Evolutionary conservation across 1,284 basidiomycete species (phyloP).

Genomic region (Coniferiporia sulphurascens): DNA sequence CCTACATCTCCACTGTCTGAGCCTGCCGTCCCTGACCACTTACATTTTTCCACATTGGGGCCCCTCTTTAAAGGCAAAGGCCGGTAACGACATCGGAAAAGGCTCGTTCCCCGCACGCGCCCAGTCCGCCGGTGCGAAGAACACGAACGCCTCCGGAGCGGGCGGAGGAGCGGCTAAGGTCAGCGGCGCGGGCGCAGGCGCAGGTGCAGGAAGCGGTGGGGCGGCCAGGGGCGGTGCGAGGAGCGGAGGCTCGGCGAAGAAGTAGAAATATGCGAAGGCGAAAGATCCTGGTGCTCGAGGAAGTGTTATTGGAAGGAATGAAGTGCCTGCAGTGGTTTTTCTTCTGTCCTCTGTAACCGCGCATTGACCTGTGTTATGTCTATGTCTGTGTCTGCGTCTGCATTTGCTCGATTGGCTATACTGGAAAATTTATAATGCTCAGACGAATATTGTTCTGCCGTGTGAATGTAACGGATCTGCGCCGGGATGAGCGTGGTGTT

Average conservation of each 20-base stretch:
- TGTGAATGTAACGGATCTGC: no score
- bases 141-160: constrained; percentile 20
- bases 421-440: no score
- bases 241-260: neutral
- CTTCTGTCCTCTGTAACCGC: no score
- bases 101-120: constrained; percentile 28
- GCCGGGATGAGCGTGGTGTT: no score
- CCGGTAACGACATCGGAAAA: constrained; percentile 29
- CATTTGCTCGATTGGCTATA: no score
- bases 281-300: no score
- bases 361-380: no score
- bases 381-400: no score
- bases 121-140: constrained; percentile 26
- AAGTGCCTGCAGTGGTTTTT: no score
- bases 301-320: no score
- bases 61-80: constrained; percentile 26
- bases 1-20: neutral
- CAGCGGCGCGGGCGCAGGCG: neutral
- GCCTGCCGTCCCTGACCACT: neutral
- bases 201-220: neutral
- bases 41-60: neutral
- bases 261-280: neutral
- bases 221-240: neutral
- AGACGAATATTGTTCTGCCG: no score
- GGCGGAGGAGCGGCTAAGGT: neutral